Percentiles rank a stretch among this genome's conserved stretches.
Conservation (phyloP, 345 rosid species). For the Hypericum androsaemum region DNA sequence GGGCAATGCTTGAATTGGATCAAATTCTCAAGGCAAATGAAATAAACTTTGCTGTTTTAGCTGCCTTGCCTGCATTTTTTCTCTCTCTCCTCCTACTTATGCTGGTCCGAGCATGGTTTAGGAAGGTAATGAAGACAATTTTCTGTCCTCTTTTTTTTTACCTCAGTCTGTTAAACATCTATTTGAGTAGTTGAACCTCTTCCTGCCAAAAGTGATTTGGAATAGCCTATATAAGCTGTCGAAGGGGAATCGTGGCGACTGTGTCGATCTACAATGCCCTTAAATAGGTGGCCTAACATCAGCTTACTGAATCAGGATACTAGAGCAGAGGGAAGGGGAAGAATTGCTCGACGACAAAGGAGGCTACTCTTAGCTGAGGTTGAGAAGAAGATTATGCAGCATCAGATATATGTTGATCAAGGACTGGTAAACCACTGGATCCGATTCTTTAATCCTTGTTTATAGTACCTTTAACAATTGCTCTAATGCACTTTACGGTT, state of each 20-base stretch:
- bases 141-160: neutral
- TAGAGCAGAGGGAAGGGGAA: conserved; percentile 88
- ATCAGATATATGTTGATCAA: conserved; percentile 63
- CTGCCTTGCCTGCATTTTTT: conserved; percentile 93
- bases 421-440: conserved; percentile 47
- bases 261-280: too few relatives aligned
- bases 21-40: conserved; percentile 95
- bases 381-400: conserved; percentile 71
- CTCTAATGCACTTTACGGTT: too few relatives aligned
- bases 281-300: neutral
- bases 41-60: conserved; percentile 87
- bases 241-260: too few relatives aligned
- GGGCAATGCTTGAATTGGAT: conserved; percentile 97
- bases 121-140: conserved; percentile 33
- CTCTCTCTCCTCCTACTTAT: conserved; percentile 55
- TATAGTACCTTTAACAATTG: too few relatives aligned
- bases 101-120: conserved; percentile 64
- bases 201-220: too few relatives aligned
- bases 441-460: neutral
- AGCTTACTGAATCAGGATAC: conserved; percentile 47
- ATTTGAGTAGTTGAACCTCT: too few relatives aligned
- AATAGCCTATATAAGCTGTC: too few relatives aligned
- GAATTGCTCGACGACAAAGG: conserved; percentile 68
- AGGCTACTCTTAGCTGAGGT: conserved; percentile 74
- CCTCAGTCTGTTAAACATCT: too few relatives aligned